A percentile compares a stretch with the other conserved stretches of the same genome.
Evolutionary conservation across 495 filamentous ascomycete species (phyloP).

Genomic region (Penicillium cosmopolitanum): DNA sequence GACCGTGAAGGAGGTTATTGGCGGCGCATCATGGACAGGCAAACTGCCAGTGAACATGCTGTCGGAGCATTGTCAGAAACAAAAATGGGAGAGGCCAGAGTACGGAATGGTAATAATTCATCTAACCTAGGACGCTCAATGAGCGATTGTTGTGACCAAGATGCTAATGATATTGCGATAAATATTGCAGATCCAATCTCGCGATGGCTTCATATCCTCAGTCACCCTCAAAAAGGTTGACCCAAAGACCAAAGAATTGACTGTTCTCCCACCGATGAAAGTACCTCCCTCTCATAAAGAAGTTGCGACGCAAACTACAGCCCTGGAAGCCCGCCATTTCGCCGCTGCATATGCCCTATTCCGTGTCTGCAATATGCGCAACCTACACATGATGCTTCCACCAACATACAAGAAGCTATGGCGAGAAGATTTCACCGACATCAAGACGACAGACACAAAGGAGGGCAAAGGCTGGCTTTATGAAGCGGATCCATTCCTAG

Average conservation of each 20-base stretch:
- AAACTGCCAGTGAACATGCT: constrained; percentile 93
- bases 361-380: constrained; percentile 90
- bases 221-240: constrained; percentile 80
- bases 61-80: constrained; percentile 91
- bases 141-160: neutral
- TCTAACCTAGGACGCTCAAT: neutral
- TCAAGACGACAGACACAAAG: constrained; percentile 77
- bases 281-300: constrained; percentile 74
- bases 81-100: constrained; percentile 93
- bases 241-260: constrained; percentile 78
- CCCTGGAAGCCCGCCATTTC: constrained; percentile 89
- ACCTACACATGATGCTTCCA: constrained; percentile 91
- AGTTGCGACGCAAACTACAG: constrained; percentile 67
- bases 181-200: constrained; percentile 46
- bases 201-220: constrained; percentile 72
- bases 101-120: constrained; percentile 69
- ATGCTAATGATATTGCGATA: constrained; percentile 5
- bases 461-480: constrained; percentile 89
- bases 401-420: constrained; percentile 84
- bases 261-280: constrained; percentile 75
- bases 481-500: constrained; percentile 89
- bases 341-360: constrained; percentile 89
- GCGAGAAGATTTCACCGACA: constrained; percentile 78
- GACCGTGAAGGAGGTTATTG: constrained; percentile 84
- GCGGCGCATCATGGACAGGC: constrained; percentile 95